Evolutionary conservation across 129 eudicot genomes (phyloP), one percentile per base, ranked within the genome.

Genomic region (Helianthus annuus): DNA sequence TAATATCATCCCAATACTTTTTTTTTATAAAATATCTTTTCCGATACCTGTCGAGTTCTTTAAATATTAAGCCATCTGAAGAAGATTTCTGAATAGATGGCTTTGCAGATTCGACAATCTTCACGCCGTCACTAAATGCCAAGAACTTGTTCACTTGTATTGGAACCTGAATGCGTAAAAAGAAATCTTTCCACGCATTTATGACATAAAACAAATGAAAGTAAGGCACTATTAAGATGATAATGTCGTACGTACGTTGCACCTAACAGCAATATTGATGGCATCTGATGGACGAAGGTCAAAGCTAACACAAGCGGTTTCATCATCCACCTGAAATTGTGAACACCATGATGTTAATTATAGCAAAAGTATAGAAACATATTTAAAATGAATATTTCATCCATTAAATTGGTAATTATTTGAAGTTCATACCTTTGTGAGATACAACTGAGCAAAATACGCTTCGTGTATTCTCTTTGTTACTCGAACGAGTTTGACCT

Each of bases 221-320:
- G 70, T 19, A 66, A 66, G 2, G 16, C 10, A 14, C n/a, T 22
- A 14, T 60, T 17, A 49, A 6, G 71, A 69, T 69, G 57, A 0
- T 10, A 51, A 56, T 56, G 62, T 19, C 0, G 10, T 56, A 56
- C 62, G 13, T 88, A 94, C 98, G 88, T 94, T 90, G 96, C 91
- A 88, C 80, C 96, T 83, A 66, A 94, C 96, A 46, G 96, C 98
- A 64, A 94, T 94, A 68, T 94, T 94, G 48, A 94, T 90, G 29
- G 97, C 97, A 74, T 94, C 98, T 3, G 98, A 90, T 17, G 98
- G 97, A 9, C 97, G 88, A 63, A 90, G 83, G 76, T 94, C 97
- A 77, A 90, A 86, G 76, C 83, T 77, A 59, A 90, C 51, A 61
- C 83, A 60, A 39, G 84, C 88, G 48, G 80, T 81, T 79, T 88